Conservation (phyloP, 352 stramenopile genomes). For the Phytophthora tentaculata region DNA sequence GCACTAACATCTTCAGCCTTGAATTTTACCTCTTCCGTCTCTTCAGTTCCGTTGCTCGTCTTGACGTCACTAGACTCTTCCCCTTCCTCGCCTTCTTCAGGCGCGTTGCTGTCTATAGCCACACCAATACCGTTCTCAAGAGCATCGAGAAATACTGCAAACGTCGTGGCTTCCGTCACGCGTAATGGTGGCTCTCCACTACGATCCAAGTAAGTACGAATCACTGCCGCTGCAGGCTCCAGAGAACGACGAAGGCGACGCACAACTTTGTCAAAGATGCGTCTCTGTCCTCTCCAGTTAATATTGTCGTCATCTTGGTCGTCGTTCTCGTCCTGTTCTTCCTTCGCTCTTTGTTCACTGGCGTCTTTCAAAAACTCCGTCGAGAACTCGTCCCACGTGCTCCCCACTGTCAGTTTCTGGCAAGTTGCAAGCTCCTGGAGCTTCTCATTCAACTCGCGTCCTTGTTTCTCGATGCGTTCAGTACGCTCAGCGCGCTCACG, state of each 20-base stretch:
- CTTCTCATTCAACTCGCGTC: conserved; percentile 39
- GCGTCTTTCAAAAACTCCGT: conserved; percentile 18
- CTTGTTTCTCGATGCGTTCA: conserved; percentile 42
- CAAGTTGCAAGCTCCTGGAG: conserved; percentile 25
- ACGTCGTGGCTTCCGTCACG: conserved; percentile 43
- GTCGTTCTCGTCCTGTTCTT: conserved; percentile 15
- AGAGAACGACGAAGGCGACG: conserved; percentile 45
- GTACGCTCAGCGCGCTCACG: conserved; percentile 54
- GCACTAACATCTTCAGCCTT: conserved; percentile 22
- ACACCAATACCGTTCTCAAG: conserved; percentile 43
- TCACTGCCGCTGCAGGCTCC: conserved; percentile 25
- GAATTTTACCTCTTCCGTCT: conserved; percentile 14
- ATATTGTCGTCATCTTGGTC: conserved; percentile 29
- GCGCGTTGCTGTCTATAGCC: conserved; percentile 50
- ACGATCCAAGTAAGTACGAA: conserved; percentile 43
- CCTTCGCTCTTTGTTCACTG: conserved; percentile 18
- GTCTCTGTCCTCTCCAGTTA: conserved; percentile 53
- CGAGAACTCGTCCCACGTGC: conserved; percentile 38
- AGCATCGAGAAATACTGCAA: conserved; percentile 42
- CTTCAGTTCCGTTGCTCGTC: neutral
- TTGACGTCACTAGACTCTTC: conserved; percentile 7
- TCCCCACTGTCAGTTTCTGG: conserved; percentile 33
- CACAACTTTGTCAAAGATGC: conserved; percentile 61
- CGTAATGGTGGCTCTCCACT: conserved; percentile 37
- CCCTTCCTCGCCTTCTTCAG: conserved; percentile 72